Base-by-base conservation (phyloP, 331 rosid species). In the Rhamnella rubrinervis region DNA sequence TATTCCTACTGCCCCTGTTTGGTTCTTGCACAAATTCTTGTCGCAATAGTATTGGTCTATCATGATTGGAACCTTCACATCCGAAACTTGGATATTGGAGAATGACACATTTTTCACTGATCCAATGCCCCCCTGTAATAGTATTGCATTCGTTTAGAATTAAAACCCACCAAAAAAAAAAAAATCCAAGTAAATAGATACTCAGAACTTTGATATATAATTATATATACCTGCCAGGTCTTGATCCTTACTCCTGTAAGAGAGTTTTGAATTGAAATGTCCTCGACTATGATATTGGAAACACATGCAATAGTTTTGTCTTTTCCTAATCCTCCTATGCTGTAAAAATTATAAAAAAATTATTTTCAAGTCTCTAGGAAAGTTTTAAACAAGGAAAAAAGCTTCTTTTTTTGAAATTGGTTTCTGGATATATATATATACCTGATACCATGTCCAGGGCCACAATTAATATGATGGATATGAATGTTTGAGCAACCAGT, bases 401-500 rank as follows among this genome's bases (percentile, higher is more conserved):
- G 35, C 5, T n/a, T n/a, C 6, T 25, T 25, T 25, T 10, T 47
- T 44, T 46, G n/a, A 5, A 44, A 55, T 59, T 21, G 1, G 25
- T 9, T n/a, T n/a, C 9, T 8, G 23, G 14, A 56, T 59, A 40
- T 16, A 46, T 55, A 23, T n/a, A 39, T 18, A 71, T 86, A 91
- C 98, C 98, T 93, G 84, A 93, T 85, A 23, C 98, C 98, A 85
- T 93, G 98, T 28, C 98, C 98, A 66, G 98, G 98, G 81, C 98
- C 98, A 78, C 98, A 93, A 60, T 75, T 80, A 64, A 91, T 83
- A 57, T 91, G 89, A 79, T 93, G 98, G 79, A 93, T 58, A 79
- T 93, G 92, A 80, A 93, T 70, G 50, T 93, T 91, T 71, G 92
- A 80, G 81, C 98, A 91, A 58, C 97, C 97, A 7, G 96, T 89